Evolutionary conservation across 2,329 filamentous ascomycete genomes (phyloP), one percentile per base, ranked within the genome.

Genomic region (Fusarium tupiense): DNA sequence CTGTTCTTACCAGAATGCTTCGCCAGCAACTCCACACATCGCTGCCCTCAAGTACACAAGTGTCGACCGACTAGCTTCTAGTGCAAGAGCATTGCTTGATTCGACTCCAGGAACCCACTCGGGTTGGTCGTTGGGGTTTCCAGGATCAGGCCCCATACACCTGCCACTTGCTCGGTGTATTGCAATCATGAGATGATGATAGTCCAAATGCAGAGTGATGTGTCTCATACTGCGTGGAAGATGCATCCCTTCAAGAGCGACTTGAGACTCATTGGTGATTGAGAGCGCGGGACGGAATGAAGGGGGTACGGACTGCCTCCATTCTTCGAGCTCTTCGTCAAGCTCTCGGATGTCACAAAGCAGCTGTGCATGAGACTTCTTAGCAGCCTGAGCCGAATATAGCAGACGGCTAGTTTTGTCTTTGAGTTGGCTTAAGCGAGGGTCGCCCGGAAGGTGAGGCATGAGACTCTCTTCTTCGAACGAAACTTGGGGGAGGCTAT

Each of bases 61-160:
- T 0, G 87, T 89, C 1, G 88, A 88, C 9, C 89, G 85, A 70
- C 88, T 89, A 1, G 88, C 88, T 61, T 90, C 87, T 0, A 90
- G 82, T 0, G 88, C 86, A 5, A 90, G 77, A 2, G 85, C 85
- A 20, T 88, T 79, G 63, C 88, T 90, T 0, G 88, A 90, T 29
- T 84, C 84, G 0, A 90, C 82, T 0, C 86, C 86, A 1, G 74
- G 71, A 20, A 86, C 83, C 62, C 85, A 83, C 47, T 84, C 72
- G 4, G 67, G 68, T 70, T 61, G 77, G 4, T 77, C 58, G 59
- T 78, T 37, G 3, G 41, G 41, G 16, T 53, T 24, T 2, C 56
- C 65, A 5, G 29, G 52, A 9, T 52, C 54, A 12, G 61, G 31
- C 8, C 62, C 61, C 41, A 52, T 82, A 64, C 88, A 90, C 5